Evolutionary conservation across 1,139 yeast species (phyloP), one percentile per base, ranked within the genome.

Genomic region (Cylindricascospora bacillispora): DNA sequence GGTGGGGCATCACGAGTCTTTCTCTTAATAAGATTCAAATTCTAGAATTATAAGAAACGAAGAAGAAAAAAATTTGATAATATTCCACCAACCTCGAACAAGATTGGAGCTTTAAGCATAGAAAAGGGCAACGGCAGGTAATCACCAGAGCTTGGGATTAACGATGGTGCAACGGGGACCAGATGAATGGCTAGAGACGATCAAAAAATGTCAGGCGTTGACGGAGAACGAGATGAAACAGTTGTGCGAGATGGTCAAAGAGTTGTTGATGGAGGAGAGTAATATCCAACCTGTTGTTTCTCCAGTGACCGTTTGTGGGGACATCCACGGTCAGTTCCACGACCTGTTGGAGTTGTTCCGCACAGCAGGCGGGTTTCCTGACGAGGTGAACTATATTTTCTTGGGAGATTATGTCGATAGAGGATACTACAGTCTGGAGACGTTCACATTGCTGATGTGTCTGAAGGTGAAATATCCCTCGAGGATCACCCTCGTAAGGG

Each of bases 221-320:
- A 77, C 89, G 1, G 98, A 89, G 56, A 68, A 79, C 34, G 97
- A 89, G 54, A 86, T 89, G 97, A 89, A 89, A 52, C 93, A 82
- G 49, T 65, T 89, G 29, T 89, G 98, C 58, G 98, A 89, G 58
- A 70, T 80, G 62, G 95, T 83, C 31, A 83, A 83, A 52, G 93
- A 82, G 49, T 60, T 83, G 26, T 54, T 83, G 35, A 83, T 83
- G 93, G 95, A 83, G 53, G 95, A 83, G 56, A 79, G 89, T 26
- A 89, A 89, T 54, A 86, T 89, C 42, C 97, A 89, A 52, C 97
- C 98, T 0, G 97, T 89, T 10, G 83, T 78, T 54, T 74, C 92
- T 21, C 98, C 98, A 1, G 97, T 89, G n/a, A 85, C 95, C 1
- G 95, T 89, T 10, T 89, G 97, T 63, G 98, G 98, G 42, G 98